Base-by-base conservation (phyloP, 768 basidiomycete species). In the Trametes cinnabarina region DNA sequence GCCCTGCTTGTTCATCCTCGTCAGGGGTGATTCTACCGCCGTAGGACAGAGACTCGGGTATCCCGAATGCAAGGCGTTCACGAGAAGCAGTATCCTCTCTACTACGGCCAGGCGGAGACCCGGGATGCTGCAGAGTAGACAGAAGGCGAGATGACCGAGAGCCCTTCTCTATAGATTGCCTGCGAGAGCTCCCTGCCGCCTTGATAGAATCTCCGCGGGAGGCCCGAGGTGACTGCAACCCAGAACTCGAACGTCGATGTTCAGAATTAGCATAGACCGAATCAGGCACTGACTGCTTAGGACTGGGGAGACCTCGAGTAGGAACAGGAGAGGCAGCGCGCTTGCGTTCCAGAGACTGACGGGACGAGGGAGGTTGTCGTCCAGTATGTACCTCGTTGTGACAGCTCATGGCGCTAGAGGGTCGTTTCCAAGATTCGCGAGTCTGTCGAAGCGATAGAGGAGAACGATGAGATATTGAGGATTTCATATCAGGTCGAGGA, bases 51-150 rank as follows among this genome's bases (percentile, higher is more conserved):
- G 69, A 69, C 9, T 54, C 65, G 1, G 69, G 70, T 32, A 66
- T 68, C 19, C 70, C 70, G 52, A 71, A 70, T 2, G 52, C 65
- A 20, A 68, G 58, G 37, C 69, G 61, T 40, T 71, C 67, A 10
- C 64, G 64, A 32, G 52, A 57, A 17, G 55, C 55, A n/a, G 54
- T 43, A 28, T 62, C 53, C 19, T 43, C 52, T 47, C 15, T 47
- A 37, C 20, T 17, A 19, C 46, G 39, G 5, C 9, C 15, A n/a
- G 15, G 23, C 25, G n/a, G 32, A 22, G 14, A 43, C 15, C 26
- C 49, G 54, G 23, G 60, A 17, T 25, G 35, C 41, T 43, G 43
- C 23, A 30, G 50, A n/a, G 42, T 17, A 22, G 53, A 22, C 14
- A 44, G 14, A n/a, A 28, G 43, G 35, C 30, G 47, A 51, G 52